Evolutionary conservation across 2,329 filamentous ascomycete genomes (phyloP), one percentile per base, ranked within the genome.

Genomic region (Aspergillus luchuensis): DNA sequence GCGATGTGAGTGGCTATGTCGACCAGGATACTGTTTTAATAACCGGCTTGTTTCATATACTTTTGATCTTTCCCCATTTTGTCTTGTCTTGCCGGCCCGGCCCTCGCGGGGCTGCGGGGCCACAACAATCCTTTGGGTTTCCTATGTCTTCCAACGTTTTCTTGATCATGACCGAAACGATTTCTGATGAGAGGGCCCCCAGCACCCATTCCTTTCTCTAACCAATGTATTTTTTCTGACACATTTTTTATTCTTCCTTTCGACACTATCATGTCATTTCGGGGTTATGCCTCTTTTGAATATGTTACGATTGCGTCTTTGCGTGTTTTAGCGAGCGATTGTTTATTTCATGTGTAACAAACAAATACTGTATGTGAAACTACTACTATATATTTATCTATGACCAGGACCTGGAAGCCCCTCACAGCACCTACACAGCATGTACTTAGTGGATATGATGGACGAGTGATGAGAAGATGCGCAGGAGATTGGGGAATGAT

Each of bases 151-250:
- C 33, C 33, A 36, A 36, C 11, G 5, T 51, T 11, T 48, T 28
- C 25, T 43, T 28, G 17, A 49, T 59, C 38, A 54, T 51, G 36
- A 33, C 13, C 15, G 13, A 36, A 17, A 50, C 33, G 47, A 50
- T 13, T 48, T 5, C 8, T 52, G 13, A 54, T 52, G n/a, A 54
- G 30, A 17, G 4, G 36, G 25, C 15, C 25, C 25, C 47, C 23
- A 19, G 11, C 47, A 30, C 47, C 8, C 47, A 10, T 50, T 50
- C 25, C n/a, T 50, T 50, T 50, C 47, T 56, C 39, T 19, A 15
- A 10, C 30, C 23, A 45, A 5, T 56, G 53, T 56, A 56, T 56
- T 56, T 33, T 36, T 56, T 28, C n/a, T n/a, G 47, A 50, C 47
- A 13, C 25, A 11, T 19, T 50, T 50, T 50, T 5, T 28, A 10